These are phyloP conservation scores for Geranium incanum DNA, from an alignment of 441 rosid species.

Conservation along the genomic window DNA sequence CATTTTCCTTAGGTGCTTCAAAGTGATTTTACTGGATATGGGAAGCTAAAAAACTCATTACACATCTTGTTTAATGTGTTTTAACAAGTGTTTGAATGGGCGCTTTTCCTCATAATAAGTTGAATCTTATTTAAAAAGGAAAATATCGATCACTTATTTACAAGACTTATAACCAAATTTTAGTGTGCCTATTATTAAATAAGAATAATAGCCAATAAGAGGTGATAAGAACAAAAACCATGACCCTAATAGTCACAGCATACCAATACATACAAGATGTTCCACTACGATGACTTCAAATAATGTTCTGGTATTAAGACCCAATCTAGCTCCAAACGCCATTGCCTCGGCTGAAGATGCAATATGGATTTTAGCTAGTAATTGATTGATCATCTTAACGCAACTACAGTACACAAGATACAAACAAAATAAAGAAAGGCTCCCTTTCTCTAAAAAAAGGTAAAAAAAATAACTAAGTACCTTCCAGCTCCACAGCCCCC, in stretches of 20 bases:
- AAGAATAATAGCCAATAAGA: neutral
- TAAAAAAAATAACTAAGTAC: conserved; percentile 27
- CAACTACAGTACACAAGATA: conserved; percentile 41
- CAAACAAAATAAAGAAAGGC: conserved; percentile 15
- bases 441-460: neutral
- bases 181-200: neutral
- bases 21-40: too few relatives aligned
- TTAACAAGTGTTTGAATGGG: neutral
- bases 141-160: neutral
- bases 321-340: conserved; percentile 92
- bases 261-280: conserved; percentile 62
- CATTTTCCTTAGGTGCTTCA: neutral
- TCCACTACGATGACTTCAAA: conserved; percentile 64
- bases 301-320: conserved; percentile 72
- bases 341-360: conserved; percentile 97
- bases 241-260: neutral
- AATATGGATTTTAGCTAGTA: conserved; percentile 98
- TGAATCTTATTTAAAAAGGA: neutral
- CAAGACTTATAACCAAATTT: conserved; percentile 1
- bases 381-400: conserved; percentile 90
- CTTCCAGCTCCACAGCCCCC: conserved; percentile 98
- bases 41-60: neutral
- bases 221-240: neutral
- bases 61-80: neutral
- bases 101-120: too few relatives aligned